Percentiles rank a stretch among this genome's conserved stretches.
phyloP scores from a whole-genome alignment of 495 filamentous ascomycete genomes.

The Neurospora intermedia region DNA sequence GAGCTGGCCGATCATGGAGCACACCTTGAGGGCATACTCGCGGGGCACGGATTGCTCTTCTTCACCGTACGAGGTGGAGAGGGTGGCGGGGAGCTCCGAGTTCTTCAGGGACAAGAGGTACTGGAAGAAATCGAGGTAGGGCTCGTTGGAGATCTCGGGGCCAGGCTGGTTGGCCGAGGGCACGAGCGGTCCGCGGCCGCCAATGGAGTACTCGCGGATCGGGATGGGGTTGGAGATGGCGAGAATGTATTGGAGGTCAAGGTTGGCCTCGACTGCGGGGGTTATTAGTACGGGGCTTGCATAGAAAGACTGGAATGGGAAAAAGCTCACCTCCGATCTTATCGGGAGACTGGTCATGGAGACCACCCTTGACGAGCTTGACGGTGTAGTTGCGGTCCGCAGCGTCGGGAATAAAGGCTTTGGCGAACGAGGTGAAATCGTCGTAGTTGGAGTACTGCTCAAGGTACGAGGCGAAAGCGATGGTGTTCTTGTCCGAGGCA shows the following conservation, averaged over 20 bases:
- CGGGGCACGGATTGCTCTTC: constrained; percentile 66
- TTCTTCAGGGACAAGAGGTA: constrained; percentile 31
- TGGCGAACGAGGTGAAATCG: constrained; percentile 44
- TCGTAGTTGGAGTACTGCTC: constrained; percentile 50
- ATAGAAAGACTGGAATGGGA: no score
- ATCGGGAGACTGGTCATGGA: constrained; percentile 31
- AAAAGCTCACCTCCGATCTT: constrained; percentile 17
- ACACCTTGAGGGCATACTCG: constrained; percentile 56
- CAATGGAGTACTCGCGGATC: constrained; percentile 33
- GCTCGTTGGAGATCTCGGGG: constrained; percentile 55
- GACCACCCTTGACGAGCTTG: constrained; percentile 46
- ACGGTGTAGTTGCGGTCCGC: constrained; percentile 49
- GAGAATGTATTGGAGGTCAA: constrained; percentile 63
- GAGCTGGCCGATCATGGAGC: constrained; percentile 53
- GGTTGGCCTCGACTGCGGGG: constrained; percentile 50
- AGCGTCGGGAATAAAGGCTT: constrained; percentile 35
- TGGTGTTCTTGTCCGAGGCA: constrained; percentile 11
- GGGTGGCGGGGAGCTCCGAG: constrained; percentile 54
- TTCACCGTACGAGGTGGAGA: constrained; percentile 75
- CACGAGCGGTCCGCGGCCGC: constrained; percentile 39
- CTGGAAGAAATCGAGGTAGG: constrained; percentile 63
- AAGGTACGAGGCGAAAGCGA: constrained; percentile 37
- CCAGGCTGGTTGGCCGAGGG: constrained; percentile 46
- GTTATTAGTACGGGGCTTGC: background rate
- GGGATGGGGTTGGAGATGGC: constrained; percentile 31